A percentile compares a stretch with the other conserved stretches of the same genome.
These are phyloP conservation scores for Pluteus cervinus DNA, from an alignment of 768 basidiomycete genomes.

Conservation along the genomic window DNA sequence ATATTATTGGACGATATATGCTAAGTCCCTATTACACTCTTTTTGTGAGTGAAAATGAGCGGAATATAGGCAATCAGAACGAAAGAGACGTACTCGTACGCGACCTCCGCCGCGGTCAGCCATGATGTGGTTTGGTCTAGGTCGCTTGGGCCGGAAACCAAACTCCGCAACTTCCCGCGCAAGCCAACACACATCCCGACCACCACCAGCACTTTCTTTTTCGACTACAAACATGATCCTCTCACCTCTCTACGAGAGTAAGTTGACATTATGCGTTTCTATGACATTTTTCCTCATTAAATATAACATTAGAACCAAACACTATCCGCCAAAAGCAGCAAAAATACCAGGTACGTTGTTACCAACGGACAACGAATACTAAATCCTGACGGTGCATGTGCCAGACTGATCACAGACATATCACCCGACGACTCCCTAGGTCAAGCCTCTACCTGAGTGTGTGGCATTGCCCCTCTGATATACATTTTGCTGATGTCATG, in stretches of 20 bases:
- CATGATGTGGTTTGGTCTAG: conserved; percentile 35
- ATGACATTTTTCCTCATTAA: no score
- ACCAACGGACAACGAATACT: conserved; percentile 5
- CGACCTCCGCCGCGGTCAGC: conserved; percentile 69
- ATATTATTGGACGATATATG: conserved; percentile 88
- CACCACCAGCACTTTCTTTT: conserved; percentile 16
- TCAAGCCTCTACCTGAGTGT: conserved; percentile 61
- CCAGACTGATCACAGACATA: conserved; percentile 43
- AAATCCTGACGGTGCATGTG: no score
- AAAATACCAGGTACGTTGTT: conserved; percentile 50
- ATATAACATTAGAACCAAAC: conserved; percentile 65
- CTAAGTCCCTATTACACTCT: conserved; percentile 88
- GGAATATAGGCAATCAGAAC: conserved; percentile 6
- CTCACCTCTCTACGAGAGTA: conserved; percentile 13
- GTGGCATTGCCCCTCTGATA: conserved; percentile 12
- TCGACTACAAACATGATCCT: conserved; percentile 14
- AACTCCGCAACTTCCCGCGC: conserved; percentile 40
- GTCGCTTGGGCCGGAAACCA: conserved; percentile 30
- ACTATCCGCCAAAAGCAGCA: conserved; percentile 59
- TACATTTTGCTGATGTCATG: background rate
- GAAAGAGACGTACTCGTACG: conserved; percentile 54
- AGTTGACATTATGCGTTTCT: no score
- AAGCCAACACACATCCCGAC: conserved; percentile 10
- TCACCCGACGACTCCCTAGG: conserved; percentile 59
- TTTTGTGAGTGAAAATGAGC: conserved; percentile 11